Conservation (phyloP, 2,329 filamentous ascomycete genomes). For the Colletotrichum nymphaeae region DNA sequence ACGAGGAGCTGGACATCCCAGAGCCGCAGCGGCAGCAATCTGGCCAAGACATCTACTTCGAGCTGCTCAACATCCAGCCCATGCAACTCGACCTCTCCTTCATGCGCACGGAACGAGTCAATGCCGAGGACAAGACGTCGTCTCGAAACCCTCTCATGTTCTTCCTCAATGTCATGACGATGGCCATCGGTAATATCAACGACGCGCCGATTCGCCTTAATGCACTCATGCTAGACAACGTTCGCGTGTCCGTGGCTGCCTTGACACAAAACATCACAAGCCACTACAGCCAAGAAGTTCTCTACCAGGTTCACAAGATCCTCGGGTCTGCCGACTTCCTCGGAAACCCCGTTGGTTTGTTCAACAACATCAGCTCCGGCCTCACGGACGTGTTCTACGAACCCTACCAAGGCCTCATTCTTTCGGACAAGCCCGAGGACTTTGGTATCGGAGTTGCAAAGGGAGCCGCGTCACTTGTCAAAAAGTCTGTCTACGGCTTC, state of each 20-base stretch:
- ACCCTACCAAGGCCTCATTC: constrained; percentile 96
- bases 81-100: constrained; percentile 99
- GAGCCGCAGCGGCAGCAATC: constrained; percentile 87
- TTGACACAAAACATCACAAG: constrained; percentile 88
- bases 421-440: constrained; percentile 95
- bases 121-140: constrained; percentile 93
- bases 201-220: constrained; percentile 96
- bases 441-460: constrained; percentile 96
- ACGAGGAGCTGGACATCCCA: constrained; percentile 90
- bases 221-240: constrained; percentile 93
- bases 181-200: constrained; percentile 99
- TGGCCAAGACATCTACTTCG: constrained; percentile 97
- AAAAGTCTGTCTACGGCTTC: constrained; percentile 98
- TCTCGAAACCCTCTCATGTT: constrained; percentile 97
- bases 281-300: constrained; percentile 96
- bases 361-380: constrained; percentile 98
- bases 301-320: constrained; percentile 97
- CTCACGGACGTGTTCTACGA: constrained; percentile 99
- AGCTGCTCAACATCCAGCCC: constrained; percentile 94
- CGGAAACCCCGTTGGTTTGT: constrained; percentile 95
- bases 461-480: constrained; percentile 95
- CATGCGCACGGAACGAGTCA: constrained; percentile 95
- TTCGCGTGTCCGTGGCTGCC: constrained; percentile 86
- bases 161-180: constrained; percentile 97
- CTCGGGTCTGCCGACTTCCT: constrained; percentile 97